Evolutionary conservation across 139 green algal genomes (phyloP).

Genomic region (Tetraselmis striata): DNA sequence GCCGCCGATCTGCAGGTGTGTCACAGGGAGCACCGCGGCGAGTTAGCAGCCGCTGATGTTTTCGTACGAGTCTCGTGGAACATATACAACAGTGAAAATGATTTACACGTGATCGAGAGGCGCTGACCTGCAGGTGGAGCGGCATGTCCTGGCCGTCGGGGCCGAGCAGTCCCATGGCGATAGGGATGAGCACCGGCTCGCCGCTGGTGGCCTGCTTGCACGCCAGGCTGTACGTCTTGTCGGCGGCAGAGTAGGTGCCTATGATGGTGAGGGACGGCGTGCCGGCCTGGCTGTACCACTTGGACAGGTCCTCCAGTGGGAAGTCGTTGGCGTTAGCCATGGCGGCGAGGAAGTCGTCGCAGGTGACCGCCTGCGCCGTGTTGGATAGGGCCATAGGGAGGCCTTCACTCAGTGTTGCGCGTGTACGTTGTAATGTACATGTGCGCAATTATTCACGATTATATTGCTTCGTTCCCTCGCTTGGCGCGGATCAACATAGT

Average conservation of each 20-base stretch:
- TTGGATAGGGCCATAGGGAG: too few relatives aligned
- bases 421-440: too few relatives aligned
- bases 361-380: conserved; percentile 93
- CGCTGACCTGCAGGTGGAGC: conserved; percentile 59
- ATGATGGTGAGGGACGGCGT: conserved; percentile 73
- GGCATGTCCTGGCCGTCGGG: conserved; percentile 69
- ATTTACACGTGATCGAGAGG: too few relatives aligned
- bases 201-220: not conserved
- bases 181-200: conserved; percentile 69
- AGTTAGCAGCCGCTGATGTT: too few relatives aligned
- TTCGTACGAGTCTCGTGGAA: too few relatives aligned
- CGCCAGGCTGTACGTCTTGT: conserved; percentile 73
- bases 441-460: too few relatives aligned
- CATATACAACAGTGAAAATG: too few relatives aligned
- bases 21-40: too few relatives aligned
- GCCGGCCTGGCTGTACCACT: conserved; percentile 65
- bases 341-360: conserved; percentile 92
- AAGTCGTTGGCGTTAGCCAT: conserved; percentile 91
- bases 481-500: too few relatives aligned
- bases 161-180: conserved; percentile 78
- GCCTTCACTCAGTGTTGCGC: too few relatives aligned
- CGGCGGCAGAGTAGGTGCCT: conserved; percentile 58
- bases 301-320: conserved; percentile 56
- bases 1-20: conserved; percentile 7
- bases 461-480: too few relatives aligned